Evolutionary conservation across 345 rosid species (phyloP).

Genomic region (Anacardium occidentale): DNA sequence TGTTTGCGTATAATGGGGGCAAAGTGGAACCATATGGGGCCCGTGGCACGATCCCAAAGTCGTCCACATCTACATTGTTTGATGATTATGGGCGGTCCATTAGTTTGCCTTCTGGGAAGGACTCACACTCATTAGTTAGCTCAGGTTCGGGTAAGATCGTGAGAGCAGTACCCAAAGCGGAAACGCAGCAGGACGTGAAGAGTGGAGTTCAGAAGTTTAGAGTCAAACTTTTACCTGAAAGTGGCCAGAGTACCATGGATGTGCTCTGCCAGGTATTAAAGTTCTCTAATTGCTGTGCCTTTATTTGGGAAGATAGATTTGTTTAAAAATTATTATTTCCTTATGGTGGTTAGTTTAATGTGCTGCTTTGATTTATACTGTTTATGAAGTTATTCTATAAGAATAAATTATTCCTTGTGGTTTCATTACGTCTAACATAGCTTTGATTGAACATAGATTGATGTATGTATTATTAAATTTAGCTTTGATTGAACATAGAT

Average conservation of each 20-base stretch:
- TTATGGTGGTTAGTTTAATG: not conserved
- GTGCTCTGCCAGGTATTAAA: conserved; percentile 83
- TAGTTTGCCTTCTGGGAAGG: conserved; percentile 57
- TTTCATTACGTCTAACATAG: not conserved
- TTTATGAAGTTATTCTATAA: not conserved
- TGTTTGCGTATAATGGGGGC: conserved; percentile 81
- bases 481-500: too few relatives aligned
- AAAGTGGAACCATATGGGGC: conserved; percentile 92
- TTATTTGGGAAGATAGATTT: not conserved
- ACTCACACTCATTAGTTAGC: conserved; percentile 30
- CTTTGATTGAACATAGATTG: not conserved
- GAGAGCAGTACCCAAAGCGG: conserved; percentile 88
- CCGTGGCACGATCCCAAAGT: conserved; percentile 84
- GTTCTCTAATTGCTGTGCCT: not conserved
- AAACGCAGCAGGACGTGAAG: conserved; percentile 69
- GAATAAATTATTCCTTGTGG: not conserved
- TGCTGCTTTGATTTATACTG: not conserved
- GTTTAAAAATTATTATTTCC: not conserved
- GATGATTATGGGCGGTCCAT: conserved; percentile 95
- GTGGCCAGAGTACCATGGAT: conserved; percentile 82
- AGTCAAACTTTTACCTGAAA: conserved; percentile 85
- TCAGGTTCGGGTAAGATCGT: conserved; percentile 65
- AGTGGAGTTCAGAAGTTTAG: conserved; percentile 95
- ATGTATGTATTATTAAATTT: too few relatives aligned
- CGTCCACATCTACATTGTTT: conserved; percentile 65